phyloP scores from a whole-genome alignment of 106 monocot genomes.

The Vanilla planifolia region DNA sequence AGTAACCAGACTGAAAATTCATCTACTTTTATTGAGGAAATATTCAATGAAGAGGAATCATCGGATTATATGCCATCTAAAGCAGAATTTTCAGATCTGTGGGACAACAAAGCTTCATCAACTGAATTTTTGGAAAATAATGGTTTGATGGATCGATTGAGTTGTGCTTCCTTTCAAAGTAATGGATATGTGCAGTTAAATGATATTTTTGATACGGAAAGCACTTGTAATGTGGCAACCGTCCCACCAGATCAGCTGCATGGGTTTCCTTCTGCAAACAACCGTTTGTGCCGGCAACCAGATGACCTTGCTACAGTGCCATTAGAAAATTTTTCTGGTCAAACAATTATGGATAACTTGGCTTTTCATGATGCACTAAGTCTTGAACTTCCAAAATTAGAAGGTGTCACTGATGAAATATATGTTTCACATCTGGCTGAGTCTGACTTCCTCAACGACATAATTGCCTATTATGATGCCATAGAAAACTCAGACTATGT shows the following conservation, averaged over 20 bases:
- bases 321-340: not conserved
- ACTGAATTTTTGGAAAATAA: not conserved
- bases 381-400: not conserved
- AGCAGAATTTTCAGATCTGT: not conserved
- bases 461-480: slow-evolving; percentile 2
- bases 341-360: not conserved
- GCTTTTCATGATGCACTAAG: slow-evolving; percentile 1
- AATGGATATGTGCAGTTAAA: slow-evolving; percentile 4
- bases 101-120: no score
- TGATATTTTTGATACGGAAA: not conserved
- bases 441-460: not conserved
- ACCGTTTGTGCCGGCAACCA: not conserved
- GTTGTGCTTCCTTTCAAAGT: not conserved
- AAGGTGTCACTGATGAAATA: not conserved
- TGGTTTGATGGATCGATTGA: not conserved
- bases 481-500: not conserved
- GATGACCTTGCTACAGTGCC: not conserved
- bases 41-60: not conserved
- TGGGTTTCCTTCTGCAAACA: no score
- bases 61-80: not conserved
- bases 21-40: not conserved
- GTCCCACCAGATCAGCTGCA: slow-evolving; percentile 4
- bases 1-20: slow-evolving; percentile 5
- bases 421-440: not conserved
- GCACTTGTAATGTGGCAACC: no score